These are phyloP conservation scores for Cyberlindnera maritima DNA, from an alignment of 805 yeast species.

Conservation along the genomic window DNA sequence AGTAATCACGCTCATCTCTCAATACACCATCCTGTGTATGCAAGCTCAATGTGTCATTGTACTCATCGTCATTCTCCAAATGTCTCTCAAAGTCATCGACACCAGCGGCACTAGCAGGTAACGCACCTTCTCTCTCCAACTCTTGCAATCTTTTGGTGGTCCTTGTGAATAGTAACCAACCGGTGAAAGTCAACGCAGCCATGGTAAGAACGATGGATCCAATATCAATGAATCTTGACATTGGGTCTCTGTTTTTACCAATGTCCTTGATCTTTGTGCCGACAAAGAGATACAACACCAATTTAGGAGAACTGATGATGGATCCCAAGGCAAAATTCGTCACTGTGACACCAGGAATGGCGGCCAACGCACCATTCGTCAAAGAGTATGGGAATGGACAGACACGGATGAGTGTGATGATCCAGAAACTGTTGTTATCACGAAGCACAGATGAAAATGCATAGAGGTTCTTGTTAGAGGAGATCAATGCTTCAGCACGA, in stretches of 20 bases:
- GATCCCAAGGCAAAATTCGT: conserved; percentile 68
- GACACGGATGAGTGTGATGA: conserved; percentile 70
- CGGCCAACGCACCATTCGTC: conserved; percentile 89
- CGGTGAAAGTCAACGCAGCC: conserved; percentile 52
- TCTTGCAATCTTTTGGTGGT: conserved; percentile 37
- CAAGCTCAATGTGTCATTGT: conserved; percentile 11
- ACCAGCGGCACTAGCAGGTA: conserved; percentile 1
- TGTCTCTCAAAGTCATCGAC: conserved; percentile 21
- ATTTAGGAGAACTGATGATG: conserved; percentile 75
- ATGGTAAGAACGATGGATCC: conserved; percentile 58
- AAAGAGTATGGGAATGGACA: conserved; percentile 94
- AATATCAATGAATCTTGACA: conserved; percentile 58
- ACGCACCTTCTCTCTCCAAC: conserved; percentile 24
- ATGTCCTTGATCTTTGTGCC: conserved; percentile 72
- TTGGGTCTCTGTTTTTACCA: conserved; percentile 53
- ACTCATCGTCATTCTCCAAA: conserved; percentile 14
- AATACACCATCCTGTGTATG: conserved; percentile 14
- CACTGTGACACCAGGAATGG: conserved; percentile 72
- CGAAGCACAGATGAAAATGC: conserved; percentile 73
- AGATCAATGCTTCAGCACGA: conserved; percentile 59
- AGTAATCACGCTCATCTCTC: conserved; percentile 1
- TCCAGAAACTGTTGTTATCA: conserved; percentile 63
- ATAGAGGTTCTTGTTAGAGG: conserved; percentile 59
- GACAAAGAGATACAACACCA: conserved; percentile 69
- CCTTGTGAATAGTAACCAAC: conserved; percentile 63